A percentile compares a stretch with the other conserved stretches of the same genome.
These are phyloP conservation scores for Phyllosticta paracitricarpa DNA, from an alignment of 2,329 filamentous ascomycete genomes.

Conservation along the genomic window DNA sequence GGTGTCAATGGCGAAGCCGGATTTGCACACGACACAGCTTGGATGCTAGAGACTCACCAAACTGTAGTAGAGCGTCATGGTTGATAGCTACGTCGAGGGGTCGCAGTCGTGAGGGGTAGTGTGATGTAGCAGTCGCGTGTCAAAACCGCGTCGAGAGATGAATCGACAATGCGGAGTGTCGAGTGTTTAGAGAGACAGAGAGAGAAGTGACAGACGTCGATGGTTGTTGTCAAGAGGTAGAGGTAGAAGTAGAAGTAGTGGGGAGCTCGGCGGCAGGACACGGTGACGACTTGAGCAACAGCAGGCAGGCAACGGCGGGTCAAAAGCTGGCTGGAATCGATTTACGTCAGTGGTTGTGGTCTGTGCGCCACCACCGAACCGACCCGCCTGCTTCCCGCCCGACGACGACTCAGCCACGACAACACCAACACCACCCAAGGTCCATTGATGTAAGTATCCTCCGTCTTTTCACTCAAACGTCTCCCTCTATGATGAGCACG, in stretches of 20 bases:
- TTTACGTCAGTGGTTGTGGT: conserved; percentile 5
- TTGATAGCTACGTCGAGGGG: conserved; percentile 22
- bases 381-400: not conserved
- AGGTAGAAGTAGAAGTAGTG: conserved; percentile 5
- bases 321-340: not conserved
- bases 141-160: not conserved
- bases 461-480: not conserved
- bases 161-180: not conserved
- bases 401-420: not conserved
- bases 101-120: not conserved
- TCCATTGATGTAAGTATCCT: not conserved
- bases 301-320: not conserved
- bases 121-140: conserved; percentile 18
- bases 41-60: conserved; percentile 41
- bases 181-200: not conserved
- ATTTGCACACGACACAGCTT: conserved; percentile 11
- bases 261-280: not conserved
- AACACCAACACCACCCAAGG: not conserved
- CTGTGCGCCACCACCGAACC: not conserved
- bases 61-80: conserved; percentile 62
- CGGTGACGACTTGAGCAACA: not conserved
- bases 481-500: conserved; percentile 4
- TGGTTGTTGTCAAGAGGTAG: conserved; percentile 6
- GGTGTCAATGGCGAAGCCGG: not conserved
- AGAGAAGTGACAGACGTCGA: not conserved